Evolutionary conservation across 176 grass and related monocot genomes (phyloP), one percentile per base, ranked within the genome.

Genomic region (Aegilops sharonensis): DNA sequence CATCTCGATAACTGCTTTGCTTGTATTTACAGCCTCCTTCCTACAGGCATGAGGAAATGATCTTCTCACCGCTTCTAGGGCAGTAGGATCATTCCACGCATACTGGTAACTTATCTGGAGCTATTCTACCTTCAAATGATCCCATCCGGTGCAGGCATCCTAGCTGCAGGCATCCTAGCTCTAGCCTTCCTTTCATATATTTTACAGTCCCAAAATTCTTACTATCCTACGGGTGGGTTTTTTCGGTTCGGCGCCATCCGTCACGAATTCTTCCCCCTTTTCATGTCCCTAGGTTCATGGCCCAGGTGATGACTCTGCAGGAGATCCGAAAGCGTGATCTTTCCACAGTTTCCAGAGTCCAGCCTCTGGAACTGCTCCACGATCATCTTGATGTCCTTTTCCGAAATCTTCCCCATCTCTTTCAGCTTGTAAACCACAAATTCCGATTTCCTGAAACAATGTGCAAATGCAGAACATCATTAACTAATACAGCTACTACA

Each of bases 351-450:
- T 30, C 90, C 91, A 30, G 73, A 74, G 79, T 98, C 96, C 54
- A 98, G 78, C 75, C 88, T 94, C 25, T 95, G 93, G 71, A 98
- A 98, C 64, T 98, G 93, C 9, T 98, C 79, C 0, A 90, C 91
- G 72, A 98, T 91, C 88, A 89, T 92, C 84, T 79, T 89, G 29
- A 95, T 81, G 63, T 98, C 93, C 57, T 92, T 98, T 8, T 98
- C 96, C 0, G 90, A 76, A 45, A 98, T 88, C 90, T 94, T 98
- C 21, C 88, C 93, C 93, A 95, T 98, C 75, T 95, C 91, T 87
- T 98, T 98, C 14, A 95, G 90, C 87, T 95, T 98, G 81, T 98
- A 98, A 71, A 98, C 67, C 5, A 88, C 93, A 72, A 94, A 98
- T 86, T 98, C 96, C 17, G 96, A 95, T 92, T 94, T 98, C 36